Percentiles rank a stretch among this genome's conserved stretches.
Evolutionary conservation across 73 alveolate genomes (phyloP).

Genomic region (Tetrahymena malaccensis): DNA sequence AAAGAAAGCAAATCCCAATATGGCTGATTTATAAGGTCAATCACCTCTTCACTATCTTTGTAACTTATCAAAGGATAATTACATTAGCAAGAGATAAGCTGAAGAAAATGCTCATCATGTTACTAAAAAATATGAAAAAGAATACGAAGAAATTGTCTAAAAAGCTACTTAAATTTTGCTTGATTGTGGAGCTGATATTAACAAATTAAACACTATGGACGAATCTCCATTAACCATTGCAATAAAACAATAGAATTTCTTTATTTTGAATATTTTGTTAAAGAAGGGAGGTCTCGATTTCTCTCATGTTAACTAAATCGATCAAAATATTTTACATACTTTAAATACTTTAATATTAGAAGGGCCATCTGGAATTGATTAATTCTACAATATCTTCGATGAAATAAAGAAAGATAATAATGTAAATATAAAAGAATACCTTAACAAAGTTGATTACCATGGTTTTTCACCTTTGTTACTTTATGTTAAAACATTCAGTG

Average conservation of each 20-base stretch:
- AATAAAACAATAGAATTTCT: not conserved
- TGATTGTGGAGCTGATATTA: slow-evolving; percentile 56
- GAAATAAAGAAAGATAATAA: not conserved
- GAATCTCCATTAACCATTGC: slow-evolving; percentile 41
- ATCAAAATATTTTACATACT: slow-evolving; percentile 37
- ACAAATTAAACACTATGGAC: slow-evolving; percentile 58
- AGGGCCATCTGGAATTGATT: slow-evolving; percentile 46
- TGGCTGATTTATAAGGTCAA: slow-evolving; percentile 77
- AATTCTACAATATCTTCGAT: slow-evolving; percentile 25
- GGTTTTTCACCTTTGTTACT: slow-evolving; percentile 84
- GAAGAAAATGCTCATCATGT: slow-evolving; percentile 13
- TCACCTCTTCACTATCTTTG: slow-evolving; percentile 79
- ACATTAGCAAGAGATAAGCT: not conserved
- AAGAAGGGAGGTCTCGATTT: slow-evolving; percentile 34
- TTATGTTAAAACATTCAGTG: slow-evolving; percentile 8
- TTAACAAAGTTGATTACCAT: slow-evolving; percentile 65
- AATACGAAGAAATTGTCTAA: slow-evolving; percentile 39
- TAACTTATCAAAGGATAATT: slow-evolving; percentile 12
- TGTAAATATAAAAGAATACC: slow-evolving; percentile 38
- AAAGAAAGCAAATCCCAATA: slow-evolving; percentile 86
- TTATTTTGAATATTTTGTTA: slow-evolving; percentile 8
- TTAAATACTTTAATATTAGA: slow-evolving; percentile 38
- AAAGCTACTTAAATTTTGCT: slow-evolving; percentile 47
- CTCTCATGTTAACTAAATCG: slow-evolving; percentile 33
- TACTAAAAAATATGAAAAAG: slow-evolving; percentile 31